phyloP scores from a whole-genome alignment of 2,329 filamentous ascomycete genomes.

The Bretziella fagacearum region DNA sequence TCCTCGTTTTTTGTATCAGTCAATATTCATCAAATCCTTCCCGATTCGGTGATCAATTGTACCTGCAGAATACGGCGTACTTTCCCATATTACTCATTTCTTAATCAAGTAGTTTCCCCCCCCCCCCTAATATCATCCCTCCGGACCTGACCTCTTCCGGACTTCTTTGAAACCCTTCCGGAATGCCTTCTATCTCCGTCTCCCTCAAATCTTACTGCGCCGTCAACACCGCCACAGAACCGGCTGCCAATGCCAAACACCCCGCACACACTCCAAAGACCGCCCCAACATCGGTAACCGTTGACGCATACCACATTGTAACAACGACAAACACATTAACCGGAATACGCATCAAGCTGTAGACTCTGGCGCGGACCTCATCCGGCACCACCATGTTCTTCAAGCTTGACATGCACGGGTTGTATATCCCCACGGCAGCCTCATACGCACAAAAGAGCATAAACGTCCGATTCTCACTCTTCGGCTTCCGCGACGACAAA shows the following conservation, averaged over 20 bases:
- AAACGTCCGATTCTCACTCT: constrained; percentile 28
- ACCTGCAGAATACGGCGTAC: too few species aligned
- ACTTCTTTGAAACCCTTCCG: too few species aligned
- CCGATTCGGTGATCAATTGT: too few species aligned
- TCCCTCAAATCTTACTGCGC: not conserved
- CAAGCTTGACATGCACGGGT: constrained; percentile 34
- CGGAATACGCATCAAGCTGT: constrained; percentile 37
- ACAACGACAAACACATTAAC: constrained; percentile 40
- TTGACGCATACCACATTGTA: constrained; percentile 26
- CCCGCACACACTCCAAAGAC: constrained; percentile 22
- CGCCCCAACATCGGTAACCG: constrained; percentile 17
- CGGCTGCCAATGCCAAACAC: constrained; percentile 20
- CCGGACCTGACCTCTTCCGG: too few species aligned
- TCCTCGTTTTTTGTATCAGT: too few species aligned
- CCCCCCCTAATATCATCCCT: too few species aligned
- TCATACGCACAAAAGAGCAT: constrained; percentile 41
- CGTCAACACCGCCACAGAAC: constrained; percentile 16
- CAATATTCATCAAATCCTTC: too few species aligned
- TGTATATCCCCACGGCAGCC: constrained; percentile 38
- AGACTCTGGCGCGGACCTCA: constrained; percentile 33
- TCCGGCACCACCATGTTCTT: constrained; percentile 37
- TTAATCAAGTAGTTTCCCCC: too few species aligned
- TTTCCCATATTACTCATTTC: not conserved
- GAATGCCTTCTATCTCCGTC: too few species aligned
- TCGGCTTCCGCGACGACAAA: constrained; percentile 23